phyloP scores from a whole-genome alignment of 805 yeast genomes.

The Candida andamanensis region DNA sequence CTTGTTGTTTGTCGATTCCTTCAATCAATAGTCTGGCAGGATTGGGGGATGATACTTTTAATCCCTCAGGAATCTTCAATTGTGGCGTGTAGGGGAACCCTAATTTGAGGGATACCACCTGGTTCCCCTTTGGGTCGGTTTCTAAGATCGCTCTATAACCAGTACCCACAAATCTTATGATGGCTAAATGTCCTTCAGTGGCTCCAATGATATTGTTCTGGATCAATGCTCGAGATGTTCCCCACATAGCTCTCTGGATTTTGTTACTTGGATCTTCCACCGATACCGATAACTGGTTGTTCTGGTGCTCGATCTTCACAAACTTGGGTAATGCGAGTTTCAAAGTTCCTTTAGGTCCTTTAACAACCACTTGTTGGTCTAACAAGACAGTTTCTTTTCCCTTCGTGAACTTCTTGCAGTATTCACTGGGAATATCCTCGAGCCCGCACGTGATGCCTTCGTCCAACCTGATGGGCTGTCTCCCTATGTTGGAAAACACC shows the following conservation, averaged over 20 bases:
- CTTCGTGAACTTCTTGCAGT: constrained; percentile 58
- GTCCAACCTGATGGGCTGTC: constrained; percentile 66
- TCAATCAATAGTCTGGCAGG: constrained; percentile 83
- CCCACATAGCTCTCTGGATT: constrained; percentile 89
- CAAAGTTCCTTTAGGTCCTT: constrained; percentile 76
- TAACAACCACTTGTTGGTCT: constrained; percentile 53
- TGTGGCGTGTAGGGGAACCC: constrained; percentile 84
- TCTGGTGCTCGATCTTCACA: constrained; percentile 36
- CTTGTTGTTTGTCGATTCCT: constrained; percentile 85
- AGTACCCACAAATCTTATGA: constrained; percentile 88
- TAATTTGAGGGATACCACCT: constrained; percentile 70
- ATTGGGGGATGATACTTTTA: constrained; percentile 70
- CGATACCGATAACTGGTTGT: constrained; percentile 42
- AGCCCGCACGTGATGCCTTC: constrained; percentile 51
- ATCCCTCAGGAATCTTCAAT: constrained; percentile 68
- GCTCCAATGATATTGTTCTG: constrained; percentile 82
- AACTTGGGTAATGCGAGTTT: constrained; percentile 69
- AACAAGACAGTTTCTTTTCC: constrained; percentile 58
- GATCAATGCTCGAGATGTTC: constrained; percentile 77
- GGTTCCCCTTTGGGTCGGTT: constrained; percentile 40
- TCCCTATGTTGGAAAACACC: constrained; percentile 65
- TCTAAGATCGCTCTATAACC: constrained; percentile 90
- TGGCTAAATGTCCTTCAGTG: constrained; percentile 86
- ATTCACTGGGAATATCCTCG: constrained; percentile 44
- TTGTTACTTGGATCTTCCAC: constrained; percentile 55